phyloP scores from a whole-genome alignment of 805 yeast genomes.

The Hanseniaspora jakobsenii region DNA sequence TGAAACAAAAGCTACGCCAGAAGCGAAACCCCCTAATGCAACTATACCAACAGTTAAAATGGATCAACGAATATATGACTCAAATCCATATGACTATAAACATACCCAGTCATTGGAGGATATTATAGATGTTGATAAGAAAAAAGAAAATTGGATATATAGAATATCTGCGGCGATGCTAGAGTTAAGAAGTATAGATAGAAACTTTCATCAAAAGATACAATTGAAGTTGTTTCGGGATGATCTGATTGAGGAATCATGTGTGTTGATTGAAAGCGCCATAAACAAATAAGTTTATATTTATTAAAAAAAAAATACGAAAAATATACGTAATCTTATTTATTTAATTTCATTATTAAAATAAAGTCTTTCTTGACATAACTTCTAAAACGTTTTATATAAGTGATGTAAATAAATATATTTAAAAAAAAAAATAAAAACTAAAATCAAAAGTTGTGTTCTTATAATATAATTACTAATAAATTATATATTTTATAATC shows the following conservation, averaged over 20 bases:
- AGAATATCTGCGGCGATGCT: slow-evolving; percentile 35
- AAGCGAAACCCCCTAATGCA: no score
- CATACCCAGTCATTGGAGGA: background rate
- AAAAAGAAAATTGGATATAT: slow-evolving; percentile 44
- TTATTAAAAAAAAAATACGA: no score
- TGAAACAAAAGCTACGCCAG: slow-evolving; percentile 3
- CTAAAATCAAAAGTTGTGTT: no score
- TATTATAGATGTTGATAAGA: slow-evolving; percentile 33
- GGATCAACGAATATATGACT: background rate
- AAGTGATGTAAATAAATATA: no score
- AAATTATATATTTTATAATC: no score
- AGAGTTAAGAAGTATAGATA: slow-evolving; percentile 17
- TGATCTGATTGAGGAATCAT: slow-evolving; percentile 21
- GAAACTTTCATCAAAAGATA: slow-evolving; percentile 18
- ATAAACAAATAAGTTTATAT: background rate
- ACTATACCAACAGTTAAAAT: no score
- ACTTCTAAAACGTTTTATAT: no score
- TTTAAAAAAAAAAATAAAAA: no score
- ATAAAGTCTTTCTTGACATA: no score
- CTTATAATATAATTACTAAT: no score
- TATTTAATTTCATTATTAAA: no score
- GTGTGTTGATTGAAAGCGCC: slow-evolving; percentile 10
- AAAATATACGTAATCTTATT: no score
- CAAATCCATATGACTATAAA: background rate
- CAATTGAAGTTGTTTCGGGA: slow-evolving; percentile 26